phyloP scores from a whole-genome alignment of 2,329 filamentous ascomycete genomes.

The Metarhizium anisopliae region DNA sequence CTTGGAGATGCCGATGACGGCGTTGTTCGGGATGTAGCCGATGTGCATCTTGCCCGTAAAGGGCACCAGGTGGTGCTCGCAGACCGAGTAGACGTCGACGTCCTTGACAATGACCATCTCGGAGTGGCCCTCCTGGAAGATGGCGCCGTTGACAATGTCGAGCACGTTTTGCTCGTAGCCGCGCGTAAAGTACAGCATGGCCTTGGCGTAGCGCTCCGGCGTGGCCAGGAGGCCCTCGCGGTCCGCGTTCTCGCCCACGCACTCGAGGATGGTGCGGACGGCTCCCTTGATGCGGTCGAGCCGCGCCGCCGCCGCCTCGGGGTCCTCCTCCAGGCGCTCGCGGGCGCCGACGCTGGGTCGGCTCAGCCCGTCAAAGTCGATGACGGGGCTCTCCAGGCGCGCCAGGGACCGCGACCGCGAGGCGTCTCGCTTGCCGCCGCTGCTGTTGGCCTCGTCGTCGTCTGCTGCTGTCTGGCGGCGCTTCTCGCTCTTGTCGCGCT shows the following conservation, averaged over 20 bases:
- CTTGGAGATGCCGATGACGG: slow-evolving; percentile 92
- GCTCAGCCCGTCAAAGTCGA: background rate
- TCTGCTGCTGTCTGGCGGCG: background rate
- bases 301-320: background rate
- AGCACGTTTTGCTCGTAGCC: slow-evolving; percentile 92
- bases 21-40: slow-evolving; percentile 86
- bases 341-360: background rate
- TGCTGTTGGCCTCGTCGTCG: background rate
- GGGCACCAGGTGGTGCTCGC: slow-evolving; percentile 94
- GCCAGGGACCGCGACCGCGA: background rate
- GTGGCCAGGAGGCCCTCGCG: slow-evolving; percentile 57
- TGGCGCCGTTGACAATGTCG: slow-evolving; percentile 85
- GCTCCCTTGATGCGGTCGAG: slow-evolving; percentile 31
- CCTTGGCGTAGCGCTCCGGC: slow-evolving; percentile 86
- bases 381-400: background rate
- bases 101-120: slow-evolving; percentile 98
- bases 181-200: slow-evolving; percentile 91
- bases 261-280: slow-evolving; percentile 58
- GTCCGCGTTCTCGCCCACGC: slow-evolving; percentile 58
- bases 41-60: slow-evolving; percentile 99
- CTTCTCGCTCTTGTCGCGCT: background rate
- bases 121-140: slow-evolving; percentile 94
- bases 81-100: slow-evolving; percentile 89
- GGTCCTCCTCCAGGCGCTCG: background rate
- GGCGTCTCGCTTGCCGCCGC: background rate